A percentile compares a stretch with the other conserved stretches of the same genome.
Conservation (phyloP, 805 yeast genomes). For the Yarrowia hollandica region DNA sequence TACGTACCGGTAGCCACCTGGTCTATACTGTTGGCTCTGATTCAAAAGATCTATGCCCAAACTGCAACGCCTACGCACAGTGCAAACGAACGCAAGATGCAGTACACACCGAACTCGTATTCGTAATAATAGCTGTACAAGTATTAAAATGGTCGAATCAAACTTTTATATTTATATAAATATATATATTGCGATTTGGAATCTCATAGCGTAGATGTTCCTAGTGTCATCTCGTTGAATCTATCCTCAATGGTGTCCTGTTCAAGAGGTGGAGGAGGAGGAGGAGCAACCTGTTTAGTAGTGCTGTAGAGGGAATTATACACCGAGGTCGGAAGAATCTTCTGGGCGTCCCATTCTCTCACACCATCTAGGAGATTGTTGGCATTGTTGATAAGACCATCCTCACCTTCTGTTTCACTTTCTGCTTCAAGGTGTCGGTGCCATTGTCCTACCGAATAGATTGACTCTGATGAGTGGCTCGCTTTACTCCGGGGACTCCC, state of each 20-base stretch:
- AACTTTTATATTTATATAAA: too few species aligned
- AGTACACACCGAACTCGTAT: too few species aligned
- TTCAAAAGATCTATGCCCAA: too few species aligned
- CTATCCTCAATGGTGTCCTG: constrained; percentile 30
- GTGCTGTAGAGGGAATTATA: constrained; percentile 16
- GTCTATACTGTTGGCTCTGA: too few species aligned
- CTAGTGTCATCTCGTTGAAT: constrained; percentile 16
- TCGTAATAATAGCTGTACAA: too few species aligned
- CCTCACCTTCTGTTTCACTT: constrained; percentile 32
- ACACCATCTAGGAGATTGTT: constrained; percentile 10
- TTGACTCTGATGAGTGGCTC: constrained; percentile 10
- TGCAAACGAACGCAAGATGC: too few species aligned
- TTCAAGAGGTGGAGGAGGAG: constrained; percentile 7
- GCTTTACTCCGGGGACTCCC: background rate
- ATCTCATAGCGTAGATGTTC: constrained; percentile 8
- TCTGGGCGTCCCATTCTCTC: constrained; percentile 19
- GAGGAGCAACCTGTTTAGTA: constrained; percentile 3
- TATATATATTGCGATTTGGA: too few species aligned
- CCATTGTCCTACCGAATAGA: constrained; percentile 52
- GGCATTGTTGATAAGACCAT: constrained; percentile 21
- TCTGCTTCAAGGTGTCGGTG: constrained; percentile 91
- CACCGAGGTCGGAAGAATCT: constrained; percentile 1
- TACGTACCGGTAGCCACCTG: too few species aligned
- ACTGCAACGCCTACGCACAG: too few species aligned
- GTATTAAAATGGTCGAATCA: too few species aligned